phyloP scores from a whole-genome alignment of 2,329 filamentous ascomycete genomes.

The Cercospora sp. region DNA sequence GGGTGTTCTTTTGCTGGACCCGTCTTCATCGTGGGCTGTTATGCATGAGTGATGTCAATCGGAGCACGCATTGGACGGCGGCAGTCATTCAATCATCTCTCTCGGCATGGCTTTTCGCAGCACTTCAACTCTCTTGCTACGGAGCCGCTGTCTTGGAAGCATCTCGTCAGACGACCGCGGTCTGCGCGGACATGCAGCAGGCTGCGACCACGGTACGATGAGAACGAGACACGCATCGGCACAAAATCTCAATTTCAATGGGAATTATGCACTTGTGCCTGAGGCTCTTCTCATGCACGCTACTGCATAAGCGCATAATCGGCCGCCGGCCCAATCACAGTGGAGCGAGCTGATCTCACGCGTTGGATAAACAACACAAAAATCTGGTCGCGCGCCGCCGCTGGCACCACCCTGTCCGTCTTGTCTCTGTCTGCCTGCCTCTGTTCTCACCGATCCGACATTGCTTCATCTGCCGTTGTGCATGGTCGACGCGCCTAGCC shows the following conservation, averaged over 20 bases:
- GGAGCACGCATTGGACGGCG: background rate
- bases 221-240: background rate
- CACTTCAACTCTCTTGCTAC: background rate
- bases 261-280: background rate
- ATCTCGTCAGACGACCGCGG: too few relatives aligned
- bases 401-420: background rate
- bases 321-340: background rate
- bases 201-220: background rate
- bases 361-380: background rate
- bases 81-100: background rate
- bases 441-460: background rate
- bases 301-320: background rate
- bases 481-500: slow-evolving; percentile 1
- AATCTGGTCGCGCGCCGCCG: background rate
- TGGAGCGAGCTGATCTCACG: background rate
- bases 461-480: background rate
- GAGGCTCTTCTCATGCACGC: background rate
- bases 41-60: slow-evolving; percentile 15
- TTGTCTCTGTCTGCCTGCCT: background rate
- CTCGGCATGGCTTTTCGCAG: background rate
- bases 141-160: background rate
- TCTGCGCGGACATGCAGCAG: background rate
- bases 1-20: background rate
- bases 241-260: background rate
- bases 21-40: background rate